Conservation (phyloP, 2,329 filamentous ascomycete species). For the Colletotrichum orchidophilum region DNA sequence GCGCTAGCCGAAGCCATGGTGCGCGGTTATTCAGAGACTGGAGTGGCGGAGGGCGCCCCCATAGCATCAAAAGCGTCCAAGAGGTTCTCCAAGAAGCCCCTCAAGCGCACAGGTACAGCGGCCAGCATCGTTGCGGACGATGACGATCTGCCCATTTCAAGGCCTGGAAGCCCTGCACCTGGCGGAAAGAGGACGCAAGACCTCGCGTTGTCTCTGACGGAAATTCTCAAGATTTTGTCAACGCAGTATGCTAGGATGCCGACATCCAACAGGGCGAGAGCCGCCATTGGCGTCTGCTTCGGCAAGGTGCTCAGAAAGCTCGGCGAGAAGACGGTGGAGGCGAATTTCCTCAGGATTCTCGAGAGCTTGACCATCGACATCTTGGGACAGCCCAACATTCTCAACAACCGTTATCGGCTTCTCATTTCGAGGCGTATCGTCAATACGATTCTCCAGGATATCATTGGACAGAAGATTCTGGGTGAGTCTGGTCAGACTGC, state of each 20-base stretch:
- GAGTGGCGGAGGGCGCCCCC: conserved; percentile 53
- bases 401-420: conserved; percentile 86
- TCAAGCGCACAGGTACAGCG: conserved; percentile 68
- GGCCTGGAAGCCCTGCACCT: conserved; percentile 79
- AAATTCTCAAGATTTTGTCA: conserved; percentile 83
- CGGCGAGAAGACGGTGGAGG: conserved; percentile 84
- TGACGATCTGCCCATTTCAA: conserved; percentile 69
- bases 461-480: conserved; percentile 82
- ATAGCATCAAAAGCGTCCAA: conserved; percentile 68
- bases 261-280: conserved; percentile 82
- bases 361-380: conserved; percentile 84
- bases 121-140: conserved; percentile 74
- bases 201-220: conserved; percentile 77
- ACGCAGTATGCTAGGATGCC: conserved; percentile 81
- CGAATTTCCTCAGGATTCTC: conserved; percentile 82
- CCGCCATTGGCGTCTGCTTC: conserved; percentile 89
- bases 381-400: conserved; percentile 78
- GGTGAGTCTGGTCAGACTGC: conserved; percentile 89
- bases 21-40: conserved; percentile 77
- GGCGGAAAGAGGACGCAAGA: conserved; percentile 75
- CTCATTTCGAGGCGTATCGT: conserved; percentile 87
- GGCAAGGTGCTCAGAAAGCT: conserved; percentile 81
- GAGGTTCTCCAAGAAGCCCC: conserved; percentile 69
- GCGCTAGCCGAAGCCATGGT: conserved; percentile 86
- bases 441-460: conserved; percentile 83